Evolutionary conservation across 2,329 filamentous ascomycete genomes (phyloP).

Genomic region (Trichophyton simii): DNA sequence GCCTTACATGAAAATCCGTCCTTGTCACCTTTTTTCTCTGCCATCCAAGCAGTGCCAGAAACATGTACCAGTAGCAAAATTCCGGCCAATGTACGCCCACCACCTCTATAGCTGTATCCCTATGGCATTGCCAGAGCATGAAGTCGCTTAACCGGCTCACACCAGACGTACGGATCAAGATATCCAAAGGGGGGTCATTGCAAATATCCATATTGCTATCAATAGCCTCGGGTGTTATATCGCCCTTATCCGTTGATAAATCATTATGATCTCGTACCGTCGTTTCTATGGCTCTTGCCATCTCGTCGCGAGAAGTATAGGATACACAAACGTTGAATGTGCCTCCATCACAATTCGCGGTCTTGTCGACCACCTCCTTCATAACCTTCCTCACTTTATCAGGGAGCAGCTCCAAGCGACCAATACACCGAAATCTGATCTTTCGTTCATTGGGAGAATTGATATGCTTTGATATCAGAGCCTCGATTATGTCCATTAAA

Average conservation of each 20-base stretch:
- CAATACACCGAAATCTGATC: neutral
- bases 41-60: neutral
- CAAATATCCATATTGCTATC: slow-evolving; percentile 2
- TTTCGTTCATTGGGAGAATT: neutral
- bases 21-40: neutral
- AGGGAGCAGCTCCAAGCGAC: neutral
- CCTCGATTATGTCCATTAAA: neutral
- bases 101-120: neutral
- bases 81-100: neutral
- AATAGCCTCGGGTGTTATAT: neutral
- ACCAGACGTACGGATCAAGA: slow-evolving; percentile 12
- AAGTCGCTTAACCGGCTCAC: slow-evolving; percentile 12
- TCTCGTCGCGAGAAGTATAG: neutral
- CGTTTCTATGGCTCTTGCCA: neutral
- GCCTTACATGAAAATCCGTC: too few species aligned
- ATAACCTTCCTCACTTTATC: neutral
- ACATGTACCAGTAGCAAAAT: neutral
- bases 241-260: too few species aligned
- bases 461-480: too few species aligned
- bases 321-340: neutral
- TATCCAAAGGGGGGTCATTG: slow-evolving; percentile 9
- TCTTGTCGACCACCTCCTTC: neutral
- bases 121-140: slow-evolving; percentile 10
- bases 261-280: neutral
- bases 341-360: neutral